A percentile compares a stretch with the other conserved stretches of the same genome.
These are phyloP conservation scores for Periconia sp. DNA, from an alignment of 2,329 filamentous ascomycete genomes.

Conservation along the genomic window DNA sequence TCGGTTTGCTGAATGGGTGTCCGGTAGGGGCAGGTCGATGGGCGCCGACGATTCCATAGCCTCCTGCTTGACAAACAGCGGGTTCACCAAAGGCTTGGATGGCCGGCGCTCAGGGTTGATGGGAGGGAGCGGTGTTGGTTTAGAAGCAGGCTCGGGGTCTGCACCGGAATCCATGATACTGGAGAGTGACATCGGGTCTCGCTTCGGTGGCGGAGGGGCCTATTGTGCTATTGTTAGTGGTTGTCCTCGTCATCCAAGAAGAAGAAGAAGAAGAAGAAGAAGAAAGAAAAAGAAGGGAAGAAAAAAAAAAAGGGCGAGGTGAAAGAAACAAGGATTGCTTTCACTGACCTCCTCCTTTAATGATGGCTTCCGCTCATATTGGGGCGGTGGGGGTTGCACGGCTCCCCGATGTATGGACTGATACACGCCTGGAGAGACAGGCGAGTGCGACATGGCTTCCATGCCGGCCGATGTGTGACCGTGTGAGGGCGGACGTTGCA, in stretches of 20 bases:
- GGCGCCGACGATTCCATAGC: conserved; percentile 33
- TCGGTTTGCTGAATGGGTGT: conserved; percentile 22
- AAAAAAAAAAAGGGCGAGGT: too few species aligned
- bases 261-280: too few species aligned
- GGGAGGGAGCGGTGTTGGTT: conserved; percentile 49
- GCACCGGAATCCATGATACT: conserved; percentile 89
- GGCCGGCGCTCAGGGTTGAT: conserved; percentile 26
- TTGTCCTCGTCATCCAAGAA: neutral
- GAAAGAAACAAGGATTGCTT: too few species aligned
- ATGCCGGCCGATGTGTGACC: conserved; percentile 36
- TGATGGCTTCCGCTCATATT: conserved; percentile 38
- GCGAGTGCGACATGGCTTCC: conserved; percentile 46
- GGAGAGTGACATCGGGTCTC: conserved; percentile 94
- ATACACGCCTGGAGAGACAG: conserved; percentile 45
- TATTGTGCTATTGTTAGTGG: conserved; percentile 28
- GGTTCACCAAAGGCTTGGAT: conserved; percentile 26
- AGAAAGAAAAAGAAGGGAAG: conserved; percentile 14
- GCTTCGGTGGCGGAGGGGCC: conserved; percentile 71
- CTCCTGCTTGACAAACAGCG: conserved; percentile 44
- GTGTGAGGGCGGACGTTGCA: conserved; percentile 46
- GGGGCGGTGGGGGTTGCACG: conserved; percentile 41
- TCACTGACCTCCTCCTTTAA: conserved; percentile 44
- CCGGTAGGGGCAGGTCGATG: conserved; percentile 25
- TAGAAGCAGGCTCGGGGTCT: conserved; percentile 64
- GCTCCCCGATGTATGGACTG: conserved; percentile 39